Evolutionary conservation across 768 basidiomycete genomes (phyloP).

Genomic region (Podaxis sp.): DNA sequence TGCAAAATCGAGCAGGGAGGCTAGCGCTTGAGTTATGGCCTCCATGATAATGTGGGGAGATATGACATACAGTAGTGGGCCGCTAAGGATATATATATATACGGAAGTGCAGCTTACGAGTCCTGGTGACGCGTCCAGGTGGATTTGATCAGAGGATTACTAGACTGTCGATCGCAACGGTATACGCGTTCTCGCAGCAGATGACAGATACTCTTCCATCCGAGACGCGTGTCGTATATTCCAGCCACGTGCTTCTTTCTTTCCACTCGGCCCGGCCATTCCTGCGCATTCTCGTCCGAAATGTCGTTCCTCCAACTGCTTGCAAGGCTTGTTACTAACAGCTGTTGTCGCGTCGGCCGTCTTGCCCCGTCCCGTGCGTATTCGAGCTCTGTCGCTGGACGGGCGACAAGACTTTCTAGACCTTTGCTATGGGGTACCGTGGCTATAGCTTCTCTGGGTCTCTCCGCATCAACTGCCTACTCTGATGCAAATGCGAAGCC

Average conservation of each 20-base stretch:
- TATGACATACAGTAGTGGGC: constrained; percentile 5
- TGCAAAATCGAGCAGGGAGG: neutral
- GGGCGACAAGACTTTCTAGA: constrained; percentile 11
- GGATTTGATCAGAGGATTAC: neutral
- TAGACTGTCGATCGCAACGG: neutral
- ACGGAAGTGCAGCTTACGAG: constrained; percentile 4
- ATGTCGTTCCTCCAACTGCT: constrained; percentile 22
- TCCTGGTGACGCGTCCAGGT: constrained; percentile 12
- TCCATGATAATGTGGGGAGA: constrained; percentile 9
- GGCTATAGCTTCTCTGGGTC: constrained; percentile 20
- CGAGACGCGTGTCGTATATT: neutral
- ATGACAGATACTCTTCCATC: neutral
- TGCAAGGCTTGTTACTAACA: constrained; percentile 17
- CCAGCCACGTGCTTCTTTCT: constrained; percentile 6
- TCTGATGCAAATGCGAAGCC: constrained; percentile 37
- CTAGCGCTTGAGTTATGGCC: constrained; percentile 6
- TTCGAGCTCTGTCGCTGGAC: neutral
- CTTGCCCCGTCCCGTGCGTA: neutral
- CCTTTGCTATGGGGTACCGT: constrained; percentile 33
- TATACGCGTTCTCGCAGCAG: constrained; percentile 3
- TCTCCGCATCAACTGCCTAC: constrained; percentile 33
- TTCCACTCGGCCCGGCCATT: constrained; percentile 2
- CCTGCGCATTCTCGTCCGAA: neutral
- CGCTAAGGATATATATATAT: constrained; percentile 8
- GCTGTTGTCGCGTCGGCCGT: neutral